Percentiles rank a stretch among this genome's conserved stretches.
Evolutionary conservation across 441 rosid genomes (phyloP).

Genomic region (Erysimum pusillum): DNA sequence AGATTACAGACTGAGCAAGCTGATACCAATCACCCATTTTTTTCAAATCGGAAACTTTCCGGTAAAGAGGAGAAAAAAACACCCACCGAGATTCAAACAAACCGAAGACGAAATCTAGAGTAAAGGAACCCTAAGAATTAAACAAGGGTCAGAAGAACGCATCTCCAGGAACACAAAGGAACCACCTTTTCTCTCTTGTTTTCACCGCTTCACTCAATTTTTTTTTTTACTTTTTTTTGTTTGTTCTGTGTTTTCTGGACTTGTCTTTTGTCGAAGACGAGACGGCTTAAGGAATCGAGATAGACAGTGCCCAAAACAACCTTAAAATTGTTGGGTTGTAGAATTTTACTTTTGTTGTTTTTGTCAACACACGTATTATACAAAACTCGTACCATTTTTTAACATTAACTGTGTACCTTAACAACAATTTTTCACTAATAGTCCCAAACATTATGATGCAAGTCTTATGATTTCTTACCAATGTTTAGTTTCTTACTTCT

Average conservation of each 20-base stretch:
- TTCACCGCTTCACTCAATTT: slow-evolving; percentile 35
- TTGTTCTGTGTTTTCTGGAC: background rate
- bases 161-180: slow-evolving; percentile 37
- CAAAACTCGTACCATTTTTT: too few species aligned
- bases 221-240: background rate
- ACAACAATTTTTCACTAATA: background rate
- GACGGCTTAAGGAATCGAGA: background rate
- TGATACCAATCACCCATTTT: slow-evolving; percentile 85
- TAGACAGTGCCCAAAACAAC: background rate
- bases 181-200: slow-evolving; percentile 25
- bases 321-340: background rate
- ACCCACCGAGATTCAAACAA: slow-evolving; percentile 7
- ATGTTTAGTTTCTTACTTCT: background rate
- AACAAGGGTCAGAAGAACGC: slow-evolving; percentile 18
- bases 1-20: slow-evolving; percentile 71
- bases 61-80: background rate
- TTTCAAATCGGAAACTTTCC: background rate
- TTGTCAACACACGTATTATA: background rate
- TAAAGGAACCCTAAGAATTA: slow-evolving; percentile 7
- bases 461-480: background rate
- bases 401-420: background rate
- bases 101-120: background rate
- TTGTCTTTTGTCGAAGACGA: background rate
- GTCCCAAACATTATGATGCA: background rate
- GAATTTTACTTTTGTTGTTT: background rate